phyloP scores from a whole-genome alignment of 345 rosid species.

The Brassica juncea region DNA sequence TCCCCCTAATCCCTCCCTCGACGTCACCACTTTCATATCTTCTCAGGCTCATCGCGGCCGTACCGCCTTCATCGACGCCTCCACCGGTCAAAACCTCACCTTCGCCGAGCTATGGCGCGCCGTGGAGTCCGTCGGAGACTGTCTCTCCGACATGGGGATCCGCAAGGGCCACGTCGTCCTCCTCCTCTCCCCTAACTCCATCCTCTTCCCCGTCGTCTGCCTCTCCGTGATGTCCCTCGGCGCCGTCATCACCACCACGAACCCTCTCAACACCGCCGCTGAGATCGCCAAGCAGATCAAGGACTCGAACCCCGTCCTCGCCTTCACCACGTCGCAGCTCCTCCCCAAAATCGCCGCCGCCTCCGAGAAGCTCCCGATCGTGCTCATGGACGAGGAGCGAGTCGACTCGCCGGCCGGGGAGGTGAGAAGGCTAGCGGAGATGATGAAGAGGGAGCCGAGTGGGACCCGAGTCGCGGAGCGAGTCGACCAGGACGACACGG shows the following conservation, averaged over 20 bases:
- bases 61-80: constrained; percentile 81
- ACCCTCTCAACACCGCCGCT: constrained; percentile 81
- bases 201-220: constrained; percentile 82
- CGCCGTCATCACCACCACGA: constrained; percentile 88
- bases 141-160: constrained; percentile 66
- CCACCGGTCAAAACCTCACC: constrained; percentile 63
- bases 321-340: constrained; percentile 64
- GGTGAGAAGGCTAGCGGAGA: constrained; percentile 46
- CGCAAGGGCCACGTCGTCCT: constrained; percentile 82
- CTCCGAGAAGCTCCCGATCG: constrained; percentile 44
- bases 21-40: constrained; percentile 79
- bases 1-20: constrained; percentile 57
- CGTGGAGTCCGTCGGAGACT: constrained; percentile 65
- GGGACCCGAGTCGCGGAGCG: constrained; percentile 56
- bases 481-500: constrained; percentile 75
- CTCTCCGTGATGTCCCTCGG: constrained; percentile 95
- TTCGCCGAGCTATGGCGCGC: constrained; percentile 73
- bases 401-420: not conserved
- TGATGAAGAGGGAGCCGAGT: constrained; percentile 50
- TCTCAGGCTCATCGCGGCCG: constrained; percentile 74
- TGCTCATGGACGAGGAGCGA: constrained; percentile 56
- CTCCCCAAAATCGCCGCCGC: constrained; percentile 56
- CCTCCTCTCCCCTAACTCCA: constrained; percentile 87
- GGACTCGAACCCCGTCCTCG: constrained; percentile 72
- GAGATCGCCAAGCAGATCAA: constrained; percentile 79